A percentile compares a stretch with the other conserved stretches of the same genome.
phyloP scores from a whole-genome alignment of 2,329 filamentous ascomycete species.

The Paradendryphiella salina region DNA sequence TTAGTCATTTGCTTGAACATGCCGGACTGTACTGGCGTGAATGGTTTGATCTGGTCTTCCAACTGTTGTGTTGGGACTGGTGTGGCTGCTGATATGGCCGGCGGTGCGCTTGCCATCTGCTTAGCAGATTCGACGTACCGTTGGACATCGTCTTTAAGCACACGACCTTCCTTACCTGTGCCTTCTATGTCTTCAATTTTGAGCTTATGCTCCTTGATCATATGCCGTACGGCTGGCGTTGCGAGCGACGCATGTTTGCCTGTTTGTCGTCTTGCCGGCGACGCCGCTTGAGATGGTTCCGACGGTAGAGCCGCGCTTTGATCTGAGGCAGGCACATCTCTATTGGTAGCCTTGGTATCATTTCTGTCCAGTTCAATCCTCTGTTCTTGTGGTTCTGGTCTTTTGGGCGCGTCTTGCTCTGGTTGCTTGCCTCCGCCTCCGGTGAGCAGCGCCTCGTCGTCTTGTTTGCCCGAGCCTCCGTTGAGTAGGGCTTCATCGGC shows the following conservation, averaged over 20 bases:
- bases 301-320: constrained; percentile 26
- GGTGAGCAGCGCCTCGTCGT: constrained; percentile 10
- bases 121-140: constrained; percentile 28
- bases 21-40: constrained; percentile 80
- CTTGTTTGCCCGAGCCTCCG: constrained; percentile 36
- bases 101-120: constrained; percentile 27
- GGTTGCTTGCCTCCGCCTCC: constrained; percentile 22
- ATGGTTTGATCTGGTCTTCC: constrained; percentile 67
- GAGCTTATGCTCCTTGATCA: constrained; percentile 77
- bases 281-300: constrained; percentile 23
- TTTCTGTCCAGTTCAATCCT: constrained; percentile 39
- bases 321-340: constrained; percentile 19
- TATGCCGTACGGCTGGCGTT: constrained; percentile 87
- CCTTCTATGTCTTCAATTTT: constrained; percentile 78
- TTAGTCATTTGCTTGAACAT: constrained; percentile 99
- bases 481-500: constrained; percentile 57
- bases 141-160: constrained; percentile 89
- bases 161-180: constrained; percentile 86
- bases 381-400: constrained; percentile 22
- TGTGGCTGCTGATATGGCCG: constrained; percentile 39
- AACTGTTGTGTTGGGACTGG: constrained; percentile 27
- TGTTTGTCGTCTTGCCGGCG: constrained; percentile 41
- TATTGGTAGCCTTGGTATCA: constrained; percentile 37
- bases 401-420: constrained; percentile 18
- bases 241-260: constrained; percentile 75